Conservation (phyloP, 2,329 filamentous ascomycete genomes). For the Sporothrix schenckii region DNA sequence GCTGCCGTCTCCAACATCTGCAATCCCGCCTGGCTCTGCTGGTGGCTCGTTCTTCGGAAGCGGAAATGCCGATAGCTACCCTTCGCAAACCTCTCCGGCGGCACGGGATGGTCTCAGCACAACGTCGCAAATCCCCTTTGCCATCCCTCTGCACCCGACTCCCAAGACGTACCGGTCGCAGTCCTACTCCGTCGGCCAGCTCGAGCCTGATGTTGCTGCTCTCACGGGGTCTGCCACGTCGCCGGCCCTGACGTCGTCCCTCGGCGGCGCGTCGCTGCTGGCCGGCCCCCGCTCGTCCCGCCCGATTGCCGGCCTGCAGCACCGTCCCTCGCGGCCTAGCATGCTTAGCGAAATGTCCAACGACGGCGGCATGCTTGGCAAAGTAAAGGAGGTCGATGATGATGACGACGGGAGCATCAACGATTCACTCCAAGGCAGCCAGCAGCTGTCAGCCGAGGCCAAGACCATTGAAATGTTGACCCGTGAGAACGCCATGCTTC, state of each 20-base stretch:
- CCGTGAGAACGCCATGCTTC: constrained; percentile 64
- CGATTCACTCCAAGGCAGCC: constrained; percentile 57
- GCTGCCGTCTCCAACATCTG: constrained; percentile 72
- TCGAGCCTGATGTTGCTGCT: constrained; percentile 65
- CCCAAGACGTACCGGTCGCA: constrained; percentile 93
- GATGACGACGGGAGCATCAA: constrained; percentile 62
- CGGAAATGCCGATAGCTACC: constrained; percentile 45
- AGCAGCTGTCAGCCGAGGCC: constrained; percentile 58
- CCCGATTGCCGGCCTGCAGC: constrained; percentile 67
- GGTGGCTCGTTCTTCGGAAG: constrained; percentile 53
- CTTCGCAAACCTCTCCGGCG: constrained; percentile 55
- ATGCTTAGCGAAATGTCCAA: constrained; percentile 73
- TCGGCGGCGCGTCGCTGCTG: constrained; percentile 53
- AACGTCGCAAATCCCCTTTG: constrained; percentile 75
- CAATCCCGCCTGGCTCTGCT: constrained; percentile 51
- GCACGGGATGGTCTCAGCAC: constrained; percentile 52
- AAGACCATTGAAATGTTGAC: constrained; percentile 66
- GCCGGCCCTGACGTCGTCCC: constrained; percentile 43
- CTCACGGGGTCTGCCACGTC: constrained; percentile 23
- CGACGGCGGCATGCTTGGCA: constrained; percentile 64
- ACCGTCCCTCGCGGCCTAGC: constrained; percentile 77
- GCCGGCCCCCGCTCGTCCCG: constrained; percentile 54
- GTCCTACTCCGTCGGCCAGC: constrained; percentile 92
- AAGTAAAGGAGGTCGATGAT: constrained; percentile 71
- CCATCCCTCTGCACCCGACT: constrained; percentile 84